Evolutionary conservation across 2,329 filamentous ascomycete genomes (phyloP), one percentile per base, ranked within the genome.

Genomic region (Botrytis squamosa): DNA sequence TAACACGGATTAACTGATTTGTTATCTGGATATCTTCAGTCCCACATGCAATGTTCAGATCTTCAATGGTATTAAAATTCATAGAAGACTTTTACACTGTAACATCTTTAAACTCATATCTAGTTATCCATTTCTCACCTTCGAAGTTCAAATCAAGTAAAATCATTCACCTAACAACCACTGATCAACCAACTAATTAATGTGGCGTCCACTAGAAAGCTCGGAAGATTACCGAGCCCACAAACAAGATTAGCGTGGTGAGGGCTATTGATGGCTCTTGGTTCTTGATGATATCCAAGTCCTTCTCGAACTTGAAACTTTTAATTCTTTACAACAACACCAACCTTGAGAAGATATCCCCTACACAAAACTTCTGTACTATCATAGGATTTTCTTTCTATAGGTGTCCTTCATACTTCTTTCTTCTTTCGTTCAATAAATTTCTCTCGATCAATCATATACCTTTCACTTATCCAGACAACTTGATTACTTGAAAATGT

Each of bases 21-120:
- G 8, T 12, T 5, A 16, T 20, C 1, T n/a, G 20, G 2, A 62
- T 25, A 1, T 25, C 4, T 3, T n/a, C 18, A 40, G 36, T 25
- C 22, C 5, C 14, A 3, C 1, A 1, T n/a, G 12, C 4, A 14
- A n/a, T n/a, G 0, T 0, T n/a, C 25, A 25, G 4, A 1, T 49
- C 22, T 49, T 49, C 5, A 7, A 49, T 12, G 9, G 4, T 1
- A 25, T 49, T 25, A 2, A 5, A 5, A 10, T 49, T 25, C 4
- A 49, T 4, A 20, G 7, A 44, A 20, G 6, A 20, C 42, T 44
- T 3, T 44, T 18, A 46, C 18, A 16, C 1, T 46, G 44, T 8
- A 22, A 4, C 1, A n/a, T n/a, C 49, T 4, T 55, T 16, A 29
- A 29, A 3, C 14, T 29, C 14, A 29, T 18, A 2, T 29, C 14